A percentile compares a stretch with the other conserved stretches of the same genome.
Conservation (phyloP, 169 alveolate genomes). For the Eimeria maxima region DNA sequence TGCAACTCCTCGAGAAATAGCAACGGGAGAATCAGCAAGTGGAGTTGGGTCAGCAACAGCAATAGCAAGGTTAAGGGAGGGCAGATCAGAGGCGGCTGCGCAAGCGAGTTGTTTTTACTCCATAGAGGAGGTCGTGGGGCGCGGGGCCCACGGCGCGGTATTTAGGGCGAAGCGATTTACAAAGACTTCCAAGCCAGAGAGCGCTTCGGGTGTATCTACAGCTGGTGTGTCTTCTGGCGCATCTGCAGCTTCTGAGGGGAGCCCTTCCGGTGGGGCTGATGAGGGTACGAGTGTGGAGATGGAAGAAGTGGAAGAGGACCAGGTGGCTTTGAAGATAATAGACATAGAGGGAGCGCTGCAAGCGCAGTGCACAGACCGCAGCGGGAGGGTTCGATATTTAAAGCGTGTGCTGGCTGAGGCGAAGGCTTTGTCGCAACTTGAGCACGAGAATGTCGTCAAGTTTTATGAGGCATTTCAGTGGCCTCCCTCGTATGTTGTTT, state of each 20-base stretch:
- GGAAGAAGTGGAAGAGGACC: conserved; percentile 66
- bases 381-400: background rate
- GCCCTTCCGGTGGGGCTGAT: background rate
- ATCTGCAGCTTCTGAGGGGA: background rate
- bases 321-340: conserved; percentile 75
- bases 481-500: conserved; percentile 75
- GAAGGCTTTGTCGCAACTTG: background rate
- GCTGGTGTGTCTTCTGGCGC: conserved; percentile 1
- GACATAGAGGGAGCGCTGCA: conserved; percentile 77
- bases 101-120: conserved; percentile 51
- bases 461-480: conserved; percentile 72
- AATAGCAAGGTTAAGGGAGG: background rate
- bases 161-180: conserved; percentile 68
- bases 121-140: conserved; percentile 67
- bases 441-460: conserved; percentile 56
- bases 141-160: conserved; percentile 81
- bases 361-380: conserved; percentile 54
- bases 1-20: background rate
- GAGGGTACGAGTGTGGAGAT: background rate
- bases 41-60: conserved; percentile 39
- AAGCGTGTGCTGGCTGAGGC: conserved; percentile 28
- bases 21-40: background rate
- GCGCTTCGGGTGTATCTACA: conserved; percentile 28
- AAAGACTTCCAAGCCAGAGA: background rate
- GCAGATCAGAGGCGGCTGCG: conserved; percentile 17